phyloP scores from a whole-genome alignment of 1,284 basidiomycete genomes.

The Fomitopsis betulina region DNA sequence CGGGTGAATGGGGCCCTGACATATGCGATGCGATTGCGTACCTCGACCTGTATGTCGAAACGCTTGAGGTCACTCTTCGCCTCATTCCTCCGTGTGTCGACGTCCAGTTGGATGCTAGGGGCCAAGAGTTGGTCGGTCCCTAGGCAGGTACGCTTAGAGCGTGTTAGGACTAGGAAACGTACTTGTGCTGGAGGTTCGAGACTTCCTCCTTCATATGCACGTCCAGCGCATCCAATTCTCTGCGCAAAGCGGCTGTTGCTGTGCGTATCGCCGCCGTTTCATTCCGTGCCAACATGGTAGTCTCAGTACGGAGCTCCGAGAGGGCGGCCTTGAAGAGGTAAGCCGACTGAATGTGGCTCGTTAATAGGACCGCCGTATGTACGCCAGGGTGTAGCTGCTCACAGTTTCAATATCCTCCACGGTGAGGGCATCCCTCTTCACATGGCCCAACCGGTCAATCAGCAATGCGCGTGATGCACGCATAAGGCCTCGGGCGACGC shows the following conservation, averaged over 20 bases:
- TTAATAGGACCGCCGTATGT: background rate
- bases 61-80: slow-evolving; percentile 85
- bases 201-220: slow-evolving; percentile 96
- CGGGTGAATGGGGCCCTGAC: background rate
- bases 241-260: slow-evolving; percentile 70
- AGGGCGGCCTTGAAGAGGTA: slow-evolving; percentile 95
- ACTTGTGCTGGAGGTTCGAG: slow-evolving; percentile 89
- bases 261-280: slow-evolving; percentile 81
- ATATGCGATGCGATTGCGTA: slow-evolving; percentile 23
- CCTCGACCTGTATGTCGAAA: slow-evolving; percentile 89
- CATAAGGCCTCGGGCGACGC: slow-evolving; percentile 79
- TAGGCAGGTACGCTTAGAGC: background rate
- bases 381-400: slow-evolving; percentile 28
- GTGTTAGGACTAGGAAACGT: slow-evolving; percentile 25
- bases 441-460: slow-evolving; percentile 70
- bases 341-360: slow-evolving; percentile 64
- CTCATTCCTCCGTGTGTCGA: slow-evolving; percentile 93
- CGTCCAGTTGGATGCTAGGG: slow-evolving; percentile 87
- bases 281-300: slow-evolving; percentile 80
- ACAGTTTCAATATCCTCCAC: slow-evolving; percentile 91
- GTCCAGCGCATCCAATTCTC: slow-evolving; percentile 86
- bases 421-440: slow-evolving; percentile 72
- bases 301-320: slow-evolving; percentile 87
- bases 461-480: slow-evolving; percentile 80
- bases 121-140: background rate